Base-by-base conservation (phyloP, 768 basidiomycete genomes). In the Dioszegia aurantiaca region DNA sequence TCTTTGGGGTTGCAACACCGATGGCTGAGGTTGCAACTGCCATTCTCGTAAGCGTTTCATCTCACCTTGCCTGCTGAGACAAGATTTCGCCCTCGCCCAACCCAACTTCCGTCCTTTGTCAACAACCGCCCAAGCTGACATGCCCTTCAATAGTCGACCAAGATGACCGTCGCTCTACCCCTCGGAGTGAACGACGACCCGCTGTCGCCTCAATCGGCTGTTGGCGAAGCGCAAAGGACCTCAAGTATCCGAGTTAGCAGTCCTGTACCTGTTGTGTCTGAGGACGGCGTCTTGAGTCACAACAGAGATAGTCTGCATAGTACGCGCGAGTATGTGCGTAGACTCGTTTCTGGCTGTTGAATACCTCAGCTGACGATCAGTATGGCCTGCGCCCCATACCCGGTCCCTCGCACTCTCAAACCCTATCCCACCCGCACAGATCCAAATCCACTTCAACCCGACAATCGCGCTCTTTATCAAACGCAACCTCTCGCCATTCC, bases 241-340 rank as follows among this genome's bases (percentile, higher is more conserved):
- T 30, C 24, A 3, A 55, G 44, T 17, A 30, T 47, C 19, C 21
- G 56, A 26, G 46, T 47, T 12, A 31, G 9, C 46, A 47, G 51
- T 28, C 24, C 36, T 5, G 4, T 17, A 14, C 10, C 51, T 4
- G 21, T 23, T 5, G 4, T 17, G 23, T 11, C 51, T 4, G 21
- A 6, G 10, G 51, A 40, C 2, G 33, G 10, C 12, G 26, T 8
- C 2, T 5, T 21, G 2, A 19, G 33, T 3, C 24, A 16, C 2
- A 44, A 59, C 27, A 61, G 60, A 36, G 69, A 68, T 44, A 69
- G 63, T 48, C 43, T 73, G 27, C 67, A 68, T 47, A 62, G 60
- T 10, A 73, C 72, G 0, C 59, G 55, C 37, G 60, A 52, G 26
- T 70, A 67, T 33, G 72, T 73, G 53, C 55, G 71, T 2, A 26